Percentiles rank a stretch among this genome's conserved stretches.
phyloP scores from a whole-genome alignment of 441 rosid species.

The Flueggea neowawraea region DNA sequence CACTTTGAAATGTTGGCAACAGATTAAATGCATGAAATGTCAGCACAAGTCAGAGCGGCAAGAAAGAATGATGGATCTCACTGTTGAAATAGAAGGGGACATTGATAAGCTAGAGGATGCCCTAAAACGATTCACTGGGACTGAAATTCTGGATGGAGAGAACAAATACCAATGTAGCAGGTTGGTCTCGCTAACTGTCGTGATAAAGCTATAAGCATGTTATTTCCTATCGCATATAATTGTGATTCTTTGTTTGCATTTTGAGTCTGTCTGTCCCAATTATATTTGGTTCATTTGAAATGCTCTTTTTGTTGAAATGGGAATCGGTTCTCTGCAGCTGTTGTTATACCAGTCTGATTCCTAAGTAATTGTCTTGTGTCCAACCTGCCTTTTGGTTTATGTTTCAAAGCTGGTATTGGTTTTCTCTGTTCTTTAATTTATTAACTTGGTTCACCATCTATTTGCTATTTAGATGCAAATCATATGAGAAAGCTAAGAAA shows the following conservation, averaged over 20 bases:
- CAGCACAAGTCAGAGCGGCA: conserved; percentile 74
- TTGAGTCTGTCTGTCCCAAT: background rate
- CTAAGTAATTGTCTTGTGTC: background rate
- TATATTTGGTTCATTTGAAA: background rate
- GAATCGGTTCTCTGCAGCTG: background rate
- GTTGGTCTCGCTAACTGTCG: conserved; percentile 34
- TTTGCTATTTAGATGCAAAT: conserved; percentile 64
- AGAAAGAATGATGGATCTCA: conserved; percentile 97
- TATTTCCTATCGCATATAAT: background rate
- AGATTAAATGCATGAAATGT: conserved; percentile 95
- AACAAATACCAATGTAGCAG: conserved; percentile 91
- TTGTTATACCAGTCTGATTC: too few species aligned
- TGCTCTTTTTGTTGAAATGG: background rate
- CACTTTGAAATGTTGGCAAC: conserved; percentile 1
- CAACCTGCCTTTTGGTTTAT: background rate
- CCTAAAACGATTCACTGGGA: conserved; percentile 69
- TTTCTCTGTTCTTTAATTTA: conserved; percentile 5
- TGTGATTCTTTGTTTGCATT: background rate
- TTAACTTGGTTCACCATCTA: background rate
- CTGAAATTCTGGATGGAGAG: conserved; percentile 96
- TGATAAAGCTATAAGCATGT: background rate
- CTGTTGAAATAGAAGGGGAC: conserved; percentile 95
- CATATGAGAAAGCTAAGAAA: conserved; percentile 91
- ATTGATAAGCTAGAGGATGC: conserved; percentile 89
- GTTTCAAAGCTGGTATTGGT: background rate